These are phyloP conservation scores for Rhododendron vialii DNA, from an alignment of 148 eudicot genomes.

Conservation along the genomic window DNA sequence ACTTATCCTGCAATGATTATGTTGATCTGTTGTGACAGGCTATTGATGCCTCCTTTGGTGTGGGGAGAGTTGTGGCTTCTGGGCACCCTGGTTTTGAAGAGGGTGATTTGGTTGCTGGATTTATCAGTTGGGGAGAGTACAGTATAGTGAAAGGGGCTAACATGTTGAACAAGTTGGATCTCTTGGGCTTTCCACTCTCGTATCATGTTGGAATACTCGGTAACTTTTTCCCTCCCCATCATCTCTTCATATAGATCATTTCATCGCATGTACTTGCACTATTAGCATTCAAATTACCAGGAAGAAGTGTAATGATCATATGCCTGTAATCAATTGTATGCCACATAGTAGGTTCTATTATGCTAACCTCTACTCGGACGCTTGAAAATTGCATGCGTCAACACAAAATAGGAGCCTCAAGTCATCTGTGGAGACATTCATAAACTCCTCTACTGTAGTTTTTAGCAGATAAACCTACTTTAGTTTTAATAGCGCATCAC, in stretches of 20 bases:
- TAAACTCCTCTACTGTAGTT: neutral
- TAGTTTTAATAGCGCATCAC: neutral
- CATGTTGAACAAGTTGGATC: constrained; percentile 29
- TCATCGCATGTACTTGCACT: neutral
- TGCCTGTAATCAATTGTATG: neutral
- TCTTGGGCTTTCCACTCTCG: constrained; percentile 44
- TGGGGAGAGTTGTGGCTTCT: constrained; percentile 55
- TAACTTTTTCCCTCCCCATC: constrained; percentile 3
- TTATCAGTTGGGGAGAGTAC: constrained; percentile 47
- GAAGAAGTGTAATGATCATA: neutral
- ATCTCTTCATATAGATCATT: neutral
- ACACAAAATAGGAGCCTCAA: neutral
- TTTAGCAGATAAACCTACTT: neutral
- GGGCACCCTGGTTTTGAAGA: constrained; percentile 33
- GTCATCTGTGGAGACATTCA: neutral
- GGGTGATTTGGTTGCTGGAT: constrained; percentile 49
- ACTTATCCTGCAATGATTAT: neutral
- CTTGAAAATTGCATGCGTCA: neutral
- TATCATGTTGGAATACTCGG: constrained; percentile 51
- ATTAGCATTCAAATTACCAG: neutral
- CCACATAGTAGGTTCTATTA: neutral
- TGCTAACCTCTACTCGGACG: neutral
- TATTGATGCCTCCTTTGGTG: constrained; percentile 33
- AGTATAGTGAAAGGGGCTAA: constrained; percentile 20
- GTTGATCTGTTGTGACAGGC: constrained; percentile 9